Evolutionary conservation across 2,329 filamentous ascomycete genomes (phyloP), one percentile per base, ranked within the genome.

Genomic region (Ophiobolus disseminans): DNA sequence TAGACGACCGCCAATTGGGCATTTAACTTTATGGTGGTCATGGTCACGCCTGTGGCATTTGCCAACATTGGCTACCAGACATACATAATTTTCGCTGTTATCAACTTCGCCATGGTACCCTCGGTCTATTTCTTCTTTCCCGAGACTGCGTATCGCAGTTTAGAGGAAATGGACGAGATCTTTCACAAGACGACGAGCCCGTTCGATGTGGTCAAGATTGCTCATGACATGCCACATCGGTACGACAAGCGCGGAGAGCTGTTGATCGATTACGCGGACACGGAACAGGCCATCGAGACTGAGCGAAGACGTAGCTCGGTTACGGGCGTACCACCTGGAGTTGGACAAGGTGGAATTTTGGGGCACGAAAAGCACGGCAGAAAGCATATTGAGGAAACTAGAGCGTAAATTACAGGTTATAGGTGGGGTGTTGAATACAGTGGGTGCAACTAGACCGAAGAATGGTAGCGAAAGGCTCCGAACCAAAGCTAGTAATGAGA

Each of bases 31-130:
- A 75, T 86, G 63, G 82, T 88, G 19, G 85, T 88, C 40, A 85
- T 86, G 80, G 82, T 87, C 40, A 86, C 84, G 0, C 85, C 84
- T 0, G 78, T 83, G 5, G 82, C 84, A 4, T 83, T 87, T 54
- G 69, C 73, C 7, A 81, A 76, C 48, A 84, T 85, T 48, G 69
- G 72, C 0, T 84, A 82, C 58, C 70, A 77, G 51, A 84, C 81
- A 2, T 85, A 84, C 62, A 77, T 82, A 40, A 80, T 82, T 55
- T 82, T 82, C 51, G 80, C 79, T 20, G 79, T 80, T 28, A 83
- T 79, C 53, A 83, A 83, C 62, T 80, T 79, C 13, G 74, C 75
- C 57, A 83, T 83, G 61, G 74, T 84, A 14, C 82, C 82, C 0
- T 75, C 78, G 6, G 78, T 82, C 38, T 85, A 83, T 71, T 81